These are phyloP conservation scores for Aspergillus luchuensis DNA, from an alignment of 2,329 filamentous ascomycete genomes.

Conservation along the genomic window DNA sequence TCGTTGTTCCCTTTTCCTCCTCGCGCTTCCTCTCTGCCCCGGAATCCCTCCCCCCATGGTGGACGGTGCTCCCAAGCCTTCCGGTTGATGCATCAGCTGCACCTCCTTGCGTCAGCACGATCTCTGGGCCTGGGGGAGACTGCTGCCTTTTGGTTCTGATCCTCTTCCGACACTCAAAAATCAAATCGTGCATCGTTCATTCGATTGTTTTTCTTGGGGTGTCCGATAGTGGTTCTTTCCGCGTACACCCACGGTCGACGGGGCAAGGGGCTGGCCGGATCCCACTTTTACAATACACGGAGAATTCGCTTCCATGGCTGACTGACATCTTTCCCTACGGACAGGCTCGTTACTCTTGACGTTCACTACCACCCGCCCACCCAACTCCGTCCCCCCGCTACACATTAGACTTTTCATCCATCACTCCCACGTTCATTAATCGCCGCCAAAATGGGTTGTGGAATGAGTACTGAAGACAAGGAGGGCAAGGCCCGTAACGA, in stretches of 20 bases:
- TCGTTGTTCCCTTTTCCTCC: background rate
- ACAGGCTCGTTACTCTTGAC: constrained; percentile 2
- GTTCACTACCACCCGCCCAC: constrained; percentile 7
- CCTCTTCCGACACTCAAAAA: too few relatives aligned
- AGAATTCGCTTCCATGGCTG: constrained; percentile 19
- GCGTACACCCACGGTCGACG: constrained; percentile 19
- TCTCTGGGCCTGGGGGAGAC: constrained; percentile 3
- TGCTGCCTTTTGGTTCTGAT: constrained; percentile 8
- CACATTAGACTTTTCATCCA: constrained; percentile 11
- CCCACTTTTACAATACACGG: constrained; percentile 14
- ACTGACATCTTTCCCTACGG: constrained; percentile 12
- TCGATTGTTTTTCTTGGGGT: constrained; percentile 11
- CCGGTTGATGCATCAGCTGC: constrained; percentile 14
- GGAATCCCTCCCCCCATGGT: background rate
- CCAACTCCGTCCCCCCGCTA: background rate
- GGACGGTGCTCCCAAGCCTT: constrained; percentile 2
- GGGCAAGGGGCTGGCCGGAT: background rate
- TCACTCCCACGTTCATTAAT: constrained; percentile 18
- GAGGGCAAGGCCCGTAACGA: constrained; percentile 99
- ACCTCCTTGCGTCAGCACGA: constrained; percentile 24
- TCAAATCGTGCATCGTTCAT: constrained; percentile 2
- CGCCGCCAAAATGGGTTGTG: constrained; percentile 88
- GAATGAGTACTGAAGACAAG: constrained; percentile 99
- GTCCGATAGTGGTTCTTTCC: constrained; percentile 6
- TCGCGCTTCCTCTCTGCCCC: background rate